Conservation (phyloP, 2,329 filamentous ascomycete species). For the Venturiaceae sp. region DNA sequence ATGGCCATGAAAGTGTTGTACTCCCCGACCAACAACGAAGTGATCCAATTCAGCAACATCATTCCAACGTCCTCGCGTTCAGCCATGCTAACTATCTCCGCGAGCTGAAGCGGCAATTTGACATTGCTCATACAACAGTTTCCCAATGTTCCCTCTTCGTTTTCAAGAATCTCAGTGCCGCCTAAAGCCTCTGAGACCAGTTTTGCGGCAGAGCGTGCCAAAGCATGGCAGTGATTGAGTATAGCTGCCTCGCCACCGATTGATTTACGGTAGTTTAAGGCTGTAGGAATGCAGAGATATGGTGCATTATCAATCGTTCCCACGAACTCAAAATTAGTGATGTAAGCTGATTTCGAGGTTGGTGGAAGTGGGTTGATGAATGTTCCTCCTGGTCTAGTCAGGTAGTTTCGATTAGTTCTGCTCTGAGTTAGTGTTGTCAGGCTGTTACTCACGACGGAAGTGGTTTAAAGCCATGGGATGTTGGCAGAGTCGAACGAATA, state of each 20-base stretch:
- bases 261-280: slow-evolving; percentile 57
- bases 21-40: slow-evolving; percentile 31
- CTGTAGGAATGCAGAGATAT: slow-evolving; percentile 62
- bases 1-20: slow-evolving; percentile 67
- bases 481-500: slow-evolving; percentile 66
- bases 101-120: slow-evolving; percentile 52
- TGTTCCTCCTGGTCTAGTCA: neutral
- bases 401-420: neutral
- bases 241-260: slow-evolving; percentile 69
- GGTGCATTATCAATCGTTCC: slow-evolving; percentile 66
- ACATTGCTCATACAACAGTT: slow-evolving; percentile 66
- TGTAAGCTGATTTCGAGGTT: slow-evolving; percentile 48
- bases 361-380: slow-evolving; percentile 29
- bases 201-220: slow-evolving; percentile 56
- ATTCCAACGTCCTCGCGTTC: slow-evolving; percentile 6
- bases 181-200: slow-evolving; percentile 48
- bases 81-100: slow-evolving; percentile 17
- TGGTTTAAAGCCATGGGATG: slow-evolving; percentile 67
- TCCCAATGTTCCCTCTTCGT: slow-evolving; percentile 49
- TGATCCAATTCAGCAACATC: slow-evolving; percentile 26
- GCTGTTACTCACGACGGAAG: slow-evolving; percentile 8
- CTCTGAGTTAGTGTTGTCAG: slow-evolving; percentile 1
- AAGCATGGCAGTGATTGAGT: slow-evolving; percentile 47
- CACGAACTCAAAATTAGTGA: slow-evolving; percentile 64
- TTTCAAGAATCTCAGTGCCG: slow-evolving; percentile 66